These are phyloP conservation scores for Scheffersomyces lignosus DNA, from an alignment of 805 yeast species.

Conservation along the genomic window DNA sequence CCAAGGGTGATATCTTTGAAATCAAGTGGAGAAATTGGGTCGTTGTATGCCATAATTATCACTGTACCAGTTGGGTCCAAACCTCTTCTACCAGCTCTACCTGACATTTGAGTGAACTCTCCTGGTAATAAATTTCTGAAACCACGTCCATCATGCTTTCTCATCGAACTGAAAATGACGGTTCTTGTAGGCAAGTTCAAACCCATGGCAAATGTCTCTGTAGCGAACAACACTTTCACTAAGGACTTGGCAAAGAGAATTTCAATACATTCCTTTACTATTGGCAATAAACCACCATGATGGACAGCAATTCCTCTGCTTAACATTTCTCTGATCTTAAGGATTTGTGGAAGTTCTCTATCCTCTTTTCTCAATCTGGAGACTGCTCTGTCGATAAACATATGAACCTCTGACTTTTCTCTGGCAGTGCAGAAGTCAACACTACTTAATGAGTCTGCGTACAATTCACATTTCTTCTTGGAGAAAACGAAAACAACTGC, in stretches of 20 bases:
- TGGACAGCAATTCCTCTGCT: slow-evolving; percentile 94
- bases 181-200: slow-evolving; percentile 95
- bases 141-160: slow-evolving; percentile 88
- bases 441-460: slow-evolving; percentile 74
- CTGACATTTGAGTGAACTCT: slow-evolving; percentile 98
- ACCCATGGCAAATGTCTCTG: slow-evolving; percentile 99
- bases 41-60: slow-evolving; percentile 80
- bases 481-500: slow-evolving; percentile 94
- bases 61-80: slow-evolving; percentile 93
- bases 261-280: slow-evolving; percentile 90
- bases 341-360: slow-evolving; percentile 87
- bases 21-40: slow-evolving; percentile 55
- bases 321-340: slow-evolving; percentile 76
- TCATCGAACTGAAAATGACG: slow-evolving; percentile 80
- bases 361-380: slow-evolving; percentile 85
- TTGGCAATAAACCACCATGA: slow-evolving; percentile 92
- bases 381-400: slow-evolving; percentile 90
- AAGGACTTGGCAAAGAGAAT: slow-evolving; percentile 84
- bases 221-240: slow-evolving; percentile 90
- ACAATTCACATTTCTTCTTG: slow-evolving; percentile 89
- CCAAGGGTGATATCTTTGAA: slow-evolving; percentile 86
- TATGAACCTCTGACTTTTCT: slow-evolving; percentile 87
- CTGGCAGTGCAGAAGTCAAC: slow-evolving; percentile 79
- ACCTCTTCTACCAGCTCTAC: slow-evolving; percentile 98
- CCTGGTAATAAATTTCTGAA: slow-evolving; percentile 88